Percentiles rank a stretch among this genome's conserved stretches.
Conservation (phyloP, 1,284 basidiomycete species). For the Ustilago bromivora region DNA sequence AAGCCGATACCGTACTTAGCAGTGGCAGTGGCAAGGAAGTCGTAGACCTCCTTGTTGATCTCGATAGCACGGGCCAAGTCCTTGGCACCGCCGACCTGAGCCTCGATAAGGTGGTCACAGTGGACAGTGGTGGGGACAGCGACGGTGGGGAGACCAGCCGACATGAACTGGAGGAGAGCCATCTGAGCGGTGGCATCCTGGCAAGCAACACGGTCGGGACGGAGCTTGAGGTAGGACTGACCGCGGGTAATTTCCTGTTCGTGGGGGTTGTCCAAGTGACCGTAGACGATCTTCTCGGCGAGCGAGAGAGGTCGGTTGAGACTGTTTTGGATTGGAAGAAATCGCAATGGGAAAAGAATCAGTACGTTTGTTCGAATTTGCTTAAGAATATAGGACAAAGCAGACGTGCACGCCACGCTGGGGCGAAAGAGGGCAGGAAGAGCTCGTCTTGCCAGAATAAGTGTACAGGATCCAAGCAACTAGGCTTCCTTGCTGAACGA, state of each 20-base stretch:
- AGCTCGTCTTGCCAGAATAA: too few species aligned
- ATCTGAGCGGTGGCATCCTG: constrained; percentile 99
- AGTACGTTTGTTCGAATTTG: constrained; percentile 9
- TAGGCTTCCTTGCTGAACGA: too few species aligned
- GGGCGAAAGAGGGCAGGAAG: background rate
- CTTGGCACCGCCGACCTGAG: constrained; percentile 90
- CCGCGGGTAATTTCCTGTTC: constrained; percentile 68
- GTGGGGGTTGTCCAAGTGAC: constrained; percentile 69
- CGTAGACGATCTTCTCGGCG: constrained; percentile 70
- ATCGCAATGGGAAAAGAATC: constrained; percentile 6
- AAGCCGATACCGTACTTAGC: constrained; percentile 99
- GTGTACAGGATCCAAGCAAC: too few species aligned
- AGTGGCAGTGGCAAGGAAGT: constrained; percentile 97
- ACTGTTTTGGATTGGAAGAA: constrained; percentile 32
- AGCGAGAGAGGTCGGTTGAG: constrained; percentile 68
- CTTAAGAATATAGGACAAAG: background rate
- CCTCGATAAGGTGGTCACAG: constrained; percentile 99
- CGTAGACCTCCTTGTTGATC: constrained; percentile 99
- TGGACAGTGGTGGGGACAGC: constrained; percentile 92
- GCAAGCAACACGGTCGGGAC: constrained; percentile 86
- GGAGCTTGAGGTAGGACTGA: constrained; percentile 68
- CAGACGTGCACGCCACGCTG: background rate
- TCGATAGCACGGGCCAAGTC: constrained; percentile 92
- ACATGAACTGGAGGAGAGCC: constrained; percentile 99
- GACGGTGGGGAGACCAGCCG: constrained; percentile 85